Base-by-base conservation (phyloP, 768 basidiomycete genomes). In the Pleurotus salmoneostramineus region DNA sequence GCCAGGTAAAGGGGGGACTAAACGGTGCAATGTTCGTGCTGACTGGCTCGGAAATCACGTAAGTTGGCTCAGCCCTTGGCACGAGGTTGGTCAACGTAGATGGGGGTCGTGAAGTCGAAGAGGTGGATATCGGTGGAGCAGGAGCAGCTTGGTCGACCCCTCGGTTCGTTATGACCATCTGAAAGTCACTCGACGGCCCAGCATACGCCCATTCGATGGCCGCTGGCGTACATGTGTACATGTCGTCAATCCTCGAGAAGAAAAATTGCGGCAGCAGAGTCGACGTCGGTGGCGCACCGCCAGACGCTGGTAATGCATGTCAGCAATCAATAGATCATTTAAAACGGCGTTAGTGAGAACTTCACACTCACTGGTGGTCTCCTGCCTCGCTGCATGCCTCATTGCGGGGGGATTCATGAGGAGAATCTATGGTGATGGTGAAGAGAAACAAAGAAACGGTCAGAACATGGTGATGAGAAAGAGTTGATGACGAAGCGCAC, bases 91-190 rank as follows among this genome's bases (percentile, higher is more conserved):
- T 34, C 14, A 32, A 46, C 31, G 42, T 34, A 7, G 56, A 8
- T 21, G 46, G 56, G 12, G 43, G 43, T 14, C 27, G 15, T 5
- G 35, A 46, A 15, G 35, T n/a, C 27, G 56, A 21, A 11, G 62
- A 52, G 11, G 60, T 48, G 5, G 56, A 50, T 6, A 57, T 15
- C 42, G 63, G 58, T 7, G 64, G 51, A 17, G 59, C 49, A 11
- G 66, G 56, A 5, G 58, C 8, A 43, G 61, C 59, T 51, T 75
- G 72, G 2, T 59, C 0, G 3, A 77, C 73, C 15, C 65, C 68
- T 48, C 64, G n/a, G 57, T 81, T 78, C 49, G 74, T 73, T 37
- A 81, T 68, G 56, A 68, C 68, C n/a, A 83, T 54, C 5, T 63
- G 57, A 27, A 81, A 47, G 1, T 66, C 27, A 6, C 43, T 60